A percentile compares a stretch with the other conserved stretches of the same genome.
Conservation (phyloP, 176 grass and related monocot genomes). For the Musa beccarii region DNA sequence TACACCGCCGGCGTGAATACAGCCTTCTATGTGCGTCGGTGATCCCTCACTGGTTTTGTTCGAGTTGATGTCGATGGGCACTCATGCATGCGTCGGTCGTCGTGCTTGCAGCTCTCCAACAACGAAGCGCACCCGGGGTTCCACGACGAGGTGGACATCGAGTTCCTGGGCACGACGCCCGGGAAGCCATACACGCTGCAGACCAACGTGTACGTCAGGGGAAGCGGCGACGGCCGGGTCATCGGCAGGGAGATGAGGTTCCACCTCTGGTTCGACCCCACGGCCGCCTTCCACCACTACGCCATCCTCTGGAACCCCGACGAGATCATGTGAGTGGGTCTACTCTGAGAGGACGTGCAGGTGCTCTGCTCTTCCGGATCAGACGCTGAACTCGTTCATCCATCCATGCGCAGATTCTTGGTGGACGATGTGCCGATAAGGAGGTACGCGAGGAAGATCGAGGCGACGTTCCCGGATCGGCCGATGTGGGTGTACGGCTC, state of each 20-base stretch:
- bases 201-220: constrained; percentile 2
- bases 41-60: too few species aligned
- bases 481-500: constrained; percentile 9
- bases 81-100: neutral
- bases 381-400: too few species aligned
- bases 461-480: neutral
- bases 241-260: constrained; percentile 9
- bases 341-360: neutral
- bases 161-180: neutral
- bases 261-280: constrained; percentile 79
- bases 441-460: neutral
- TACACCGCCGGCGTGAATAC: neutral
- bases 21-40: neutral
- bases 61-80: too few species aligned
- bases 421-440: constrained; percentile 7
- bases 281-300: constrained; percentile 68
- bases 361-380: too few species aligned
- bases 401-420: neutral
- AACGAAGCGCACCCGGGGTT: neutral
- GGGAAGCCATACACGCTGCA: constrained; percentile 3
- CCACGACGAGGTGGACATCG: constrained; percentile 3
- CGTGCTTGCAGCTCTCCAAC: neutral
- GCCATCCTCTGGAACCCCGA: constrained; percentile 59
- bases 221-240: constrained; percentile 2
- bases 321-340: neutral